Base-by-base conservation (phyloP, 1,139 yeast genomes). In the Geotrichum histeridarum region DNA sequence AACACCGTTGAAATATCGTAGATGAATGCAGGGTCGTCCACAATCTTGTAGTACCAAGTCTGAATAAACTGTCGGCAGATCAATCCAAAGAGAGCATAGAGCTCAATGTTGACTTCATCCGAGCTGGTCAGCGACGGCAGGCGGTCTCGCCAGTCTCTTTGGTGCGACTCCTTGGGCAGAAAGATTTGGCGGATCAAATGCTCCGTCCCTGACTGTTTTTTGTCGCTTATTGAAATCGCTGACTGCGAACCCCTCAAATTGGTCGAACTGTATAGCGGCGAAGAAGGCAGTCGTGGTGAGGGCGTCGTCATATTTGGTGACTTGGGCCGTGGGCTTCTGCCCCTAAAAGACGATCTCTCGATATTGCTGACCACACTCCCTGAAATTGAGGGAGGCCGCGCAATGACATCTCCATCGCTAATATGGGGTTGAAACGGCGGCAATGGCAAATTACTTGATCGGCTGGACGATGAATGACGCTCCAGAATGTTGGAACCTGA, bases 11-110 rank as follows among this genome's bases (percentile, higher is more conserved):
- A 63, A 2, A 77, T 57, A 53, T 77, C 80, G 22, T 58, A 60
- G 8, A 70, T 61, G 54, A 78, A 73, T 43, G 72, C 73, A 5
- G 70, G 68, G 50, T 75, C 77, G 45, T 70, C 74, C 6, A 77
- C 71, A 15, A 77, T 63, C 22, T 64, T 62, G 32, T 61, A 60
- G 59, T 78, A 78, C 83, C 83, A 79, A 5, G 71, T 63, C 30
- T 69, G 66, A 2, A 79, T 71, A 61, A 79, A 78, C 54, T 74
- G 74, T n/a, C 73, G 69, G 47, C 76, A 57, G 4, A 78, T 61
- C 22, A 78, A 63, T 0, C 79, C 78, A 8, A 77, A 57, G 4
- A 79, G 60, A 0, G 78, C 74, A 59, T 77, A 77, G 7, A 78
- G 63, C 59, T 77, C 74, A 1, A 68, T 57, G 60, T 78, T 79